These are phyloP conservation scores for Puccinia novopanici DNA, from an alignment of 1,284 basidiomycete species.

Conservation along the genomic window DNA sequence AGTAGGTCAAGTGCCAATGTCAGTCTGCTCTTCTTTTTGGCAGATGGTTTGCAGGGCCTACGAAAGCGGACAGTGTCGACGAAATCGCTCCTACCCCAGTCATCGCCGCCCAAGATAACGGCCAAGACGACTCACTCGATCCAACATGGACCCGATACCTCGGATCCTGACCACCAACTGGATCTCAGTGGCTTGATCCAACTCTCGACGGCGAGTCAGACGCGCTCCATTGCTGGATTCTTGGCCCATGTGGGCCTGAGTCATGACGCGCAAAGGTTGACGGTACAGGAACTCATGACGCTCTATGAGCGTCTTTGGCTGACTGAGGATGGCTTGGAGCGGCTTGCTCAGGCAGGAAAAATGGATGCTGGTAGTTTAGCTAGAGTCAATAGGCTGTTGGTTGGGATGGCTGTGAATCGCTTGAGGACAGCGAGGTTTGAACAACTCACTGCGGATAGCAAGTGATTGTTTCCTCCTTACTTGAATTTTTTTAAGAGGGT, in stretches of 20 bases:
- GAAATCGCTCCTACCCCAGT: slow-evolving; percentile 27
- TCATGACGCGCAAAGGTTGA: background rate
- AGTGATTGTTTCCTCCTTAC: background rate
- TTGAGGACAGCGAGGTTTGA: slow-evolving; percentile 34
- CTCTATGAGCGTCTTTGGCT: slow-evolving; percentile 39
- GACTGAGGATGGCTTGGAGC: slow-evolving; percentile 21
- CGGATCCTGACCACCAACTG: slow-evolving; percentile 23
- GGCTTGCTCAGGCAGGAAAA: slow-evolving; percentile 27
- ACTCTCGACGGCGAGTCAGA: slow-evolving; percentile 40
- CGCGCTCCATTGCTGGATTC: slow-evolving; percentile 30
- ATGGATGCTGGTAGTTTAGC: slow-evolving; percentile 29
- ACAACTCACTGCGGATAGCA: background rate
- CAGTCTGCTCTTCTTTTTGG: background rate
- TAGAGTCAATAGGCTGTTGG: slow-evolving; percentile 20
- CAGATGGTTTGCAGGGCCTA: slow-evolving; percentile 14
- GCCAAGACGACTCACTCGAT: slow-evolving; percentile 28
- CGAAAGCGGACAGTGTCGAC: slow-evolving; percentile 20
- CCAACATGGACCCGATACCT: slow-evolving; percentile 35
- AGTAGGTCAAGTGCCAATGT: background rate
- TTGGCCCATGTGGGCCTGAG: slow-evolving; percentile 17
- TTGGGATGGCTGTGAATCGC: slow-evolving; percentile 41
- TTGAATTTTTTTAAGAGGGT: background rate
- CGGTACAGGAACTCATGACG: slow-evolving; percentile 22
- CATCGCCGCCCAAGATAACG: slow-evolving; percentile 28
- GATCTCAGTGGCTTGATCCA: slow-evolving; percentile 43